Evolutionary conservation across 2,329 filamentous ascomycete species (phyloP).

Genomic region (Scedosporium dehoogii): DNA sequence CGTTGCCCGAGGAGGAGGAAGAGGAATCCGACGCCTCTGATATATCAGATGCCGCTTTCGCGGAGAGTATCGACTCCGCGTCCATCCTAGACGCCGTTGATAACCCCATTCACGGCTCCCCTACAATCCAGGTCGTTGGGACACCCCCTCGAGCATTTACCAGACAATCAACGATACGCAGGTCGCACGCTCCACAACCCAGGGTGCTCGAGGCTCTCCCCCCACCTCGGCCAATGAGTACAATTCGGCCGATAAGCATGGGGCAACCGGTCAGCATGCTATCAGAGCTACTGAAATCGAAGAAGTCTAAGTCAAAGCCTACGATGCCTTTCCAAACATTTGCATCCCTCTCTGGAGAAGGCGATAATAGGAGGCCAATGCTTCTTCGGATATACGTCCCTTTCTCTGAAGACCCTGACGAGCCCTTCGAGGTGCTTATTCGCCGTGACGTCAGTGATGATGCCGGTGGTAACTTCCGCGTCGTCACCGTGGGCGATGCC

Average conservation of each 20-base stretch:
- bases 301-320: constrained; percentile 56
- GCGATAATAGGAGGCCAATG: constrained; percentile 62
- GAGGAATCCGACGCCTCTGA: constrained; percentile 55
- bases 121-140: constrained; percentile 49
- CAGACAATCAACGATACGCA: constrained; percentile 54
- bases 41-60: constrained; percentile 50
- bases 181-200: constrained; percentile 46
- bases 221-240: constrained; percentile 58
- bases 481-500: constrained; percentile 67
- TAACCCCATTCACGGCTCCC: constrained; percentile 45
- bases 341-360: constrained; percentile 66
- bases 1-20: constrained; percentile 47
- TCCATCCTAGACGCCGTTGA: constrained; percentile 60
- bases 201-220: constrained; percentile 56
- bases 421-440: constrained; percentile 63
- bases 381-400: constrained; percentile 69
- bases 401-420: constrained; percentile 54
- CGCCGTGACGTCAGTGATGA: constrained; percentile 60
- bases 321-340: constrained; percentile 68
- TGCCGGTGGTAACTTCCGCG: constrained; percentile 44
- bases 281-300: constrained; percentile 62
- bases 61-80: constrained; percentile 58
- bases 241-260: constrained; percentile 55
- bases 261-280: constrained; percentile 61
- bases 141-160: constrained; percentile 52